These are phyloP conservation scores for Monilinia fructicola DNA, from an alignment of 2,329 filamentous ascomycete genomes.

Conservation along the genomic window DNA sequence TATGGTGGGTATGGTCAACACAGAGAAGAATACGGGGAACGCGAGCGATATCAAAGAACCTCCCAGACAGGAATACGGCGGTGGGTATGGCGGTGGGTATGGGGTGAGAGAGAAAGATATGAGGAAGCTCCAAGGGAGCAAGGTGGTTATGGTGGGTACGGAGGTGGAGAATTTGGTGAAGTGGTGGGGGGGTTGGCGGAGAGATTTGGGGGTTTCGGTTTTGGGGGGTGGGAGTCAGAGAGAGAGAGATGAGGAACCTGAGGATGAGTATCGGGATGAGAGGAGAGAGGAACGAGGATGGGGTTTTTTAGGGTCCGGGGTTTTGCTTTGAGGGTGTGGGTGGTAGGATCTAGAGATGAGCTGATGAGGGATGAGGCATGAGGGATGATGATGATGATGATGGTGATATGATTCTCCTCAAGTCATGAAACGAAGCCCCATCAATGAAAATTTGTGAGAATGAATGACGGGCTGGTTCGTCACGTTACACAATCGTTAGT, in stretches of 20 bases:
- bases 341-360: neutral
- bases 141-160: constrained; percentile 23
- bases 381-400: constrained; percentile 2
- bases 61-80: constrained; percentile 23
- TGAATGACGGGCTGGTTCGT: neutral
- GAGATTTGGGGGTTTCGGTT: constrained; percentile 20
- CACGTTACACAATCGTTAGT: too few relatives aligned
- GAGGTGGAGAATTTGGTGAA: constrained; percentile 21
- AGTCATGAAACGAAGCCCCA: neutral
- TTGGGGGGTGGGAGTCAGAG: constrained; percentile 7
- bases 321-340: neutral
- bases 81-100: constrained; percentile 3
- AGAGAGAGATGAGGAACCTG: constrained; percentile 3
- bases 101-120: neutral
- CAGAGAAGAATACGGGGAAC: constrained; percentile 23
- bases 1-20: constrained; percentile 26
- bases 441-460: neutral
- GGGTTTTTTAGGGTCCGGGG: constrained; percentile 2
- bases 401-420: neutral
- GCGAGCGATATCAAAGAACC: constrained; percentile 24
- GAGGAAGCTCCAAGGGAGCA: constrained; percentile 15
- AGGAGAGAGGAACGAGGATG: constrained; percentile 10
- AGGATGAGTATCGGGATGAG: constrained; percentile 48
- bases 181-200: constrained; percentile 22
- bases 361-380: neutral